Evolutionary conservation across 805 yeast species (phyloP), one percentile per base, ranked within the genome.

Genomic region (Blastobotrys attinorum): DNA sequence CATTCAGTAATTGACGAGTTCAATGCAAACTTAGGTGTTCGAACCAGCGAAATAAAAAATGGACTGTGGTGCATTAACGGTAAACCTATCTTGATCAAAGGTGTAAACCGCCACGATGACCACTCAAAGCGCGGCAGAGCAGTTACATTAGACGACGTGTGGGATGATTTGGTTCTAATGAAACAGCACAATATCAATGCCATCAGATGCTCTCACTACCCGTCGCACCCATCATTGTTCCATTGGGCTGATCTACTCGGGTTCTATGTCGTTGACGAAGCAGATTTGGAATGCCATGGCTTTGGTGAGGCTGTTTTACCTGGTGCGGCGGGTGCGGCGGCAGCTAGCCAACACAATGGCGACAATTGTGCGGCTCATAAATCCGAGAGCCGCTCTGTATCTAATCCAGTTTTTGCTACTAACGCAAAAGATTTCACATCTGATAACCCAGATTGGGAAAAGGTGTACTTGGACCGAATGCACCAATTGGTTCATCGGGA

Each of bases 271-370:
- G 53, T 64, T 23, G 64, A 63, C 41, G 69, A 65, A 47, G 61
- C 69, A 1, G 69, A 65, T 44, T 49, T 65, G 18, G 69, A 65
- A 43, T 59, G 66, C 43, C 69, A 65, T 47, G 69, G 69, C 1
- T 62, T 64, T 31, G 50, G 43, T 13, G 7, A 21, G 22, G 41
- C 34, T n/a, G 22, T 17, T 22, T 3, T 27, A 18, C 13, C n/a
- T 22, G 27, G 39, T 20, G 31, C 23, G 11, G 37, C 16, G 22
- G 21, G n/a, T 6, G 29, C 36, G 36, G 31, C 29, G 10, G 31
- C 18, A 4, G 25, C 13, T 8, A 35, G 7, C 4, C 23, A 31
- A 22, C 21, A 4, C 13, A 3, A 10, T 22, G 8, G 15, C 22
- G 40, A 37, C 7, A n/a, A n/a, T n/a, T n/a, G n/a, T n/a, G n/a